Percentiles rank a stretch among this genome's conserved stretches.
These are phyloP conservation scores for Pythium periplocum DNA, from an alignment of 352 stramenopile species.

Conservation along the genomic window DNA sequence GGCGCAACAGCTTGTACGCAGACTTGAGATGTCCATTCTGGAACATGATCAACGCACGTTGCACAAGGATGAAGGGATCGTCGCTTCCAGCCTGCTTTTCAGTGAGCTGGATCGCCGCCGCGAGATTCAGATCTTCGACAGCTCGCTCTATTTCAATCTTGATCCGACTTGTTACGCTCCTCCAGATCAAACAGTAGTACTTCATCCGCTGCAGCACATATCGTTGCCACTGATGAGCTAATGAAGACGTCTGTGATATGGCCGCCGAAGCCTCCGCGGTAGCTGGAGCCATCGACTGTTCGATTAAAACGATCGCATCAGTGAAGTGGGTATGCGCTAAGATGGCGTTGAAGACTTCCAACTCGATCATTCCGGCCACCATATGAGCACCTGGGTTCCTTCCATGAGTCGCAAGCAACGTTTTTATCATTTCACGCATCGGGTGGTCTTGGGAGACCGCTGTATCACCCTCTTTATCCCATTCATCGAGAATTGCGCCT, in stretches of 20 bases:
- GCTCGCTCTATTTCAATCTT: conserved; percentile 46
- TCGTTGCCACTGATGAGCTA: conserved; percentile 29
- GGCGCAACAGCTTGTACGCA: conserved; percentile 38
- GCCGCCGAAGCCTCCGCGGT: not conserved
- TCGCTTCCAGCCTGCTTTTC: conserved; percentile 10
- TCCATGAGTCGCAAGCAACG: conserved; percentile 12
- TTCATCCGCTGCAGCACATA: conserved; percentile 31
- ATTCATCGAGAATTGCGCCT: conserved; percentile 26
- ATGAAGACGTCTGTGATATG: conserved; percentile 5
- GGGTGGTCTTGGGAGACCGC: conserved; percentile 10
- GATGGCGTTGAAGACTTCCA: conserved; percentile 39
- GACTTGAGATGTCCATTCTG: conserved; percentile 48
- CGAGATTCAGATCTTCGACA: conserved; percentile 50
- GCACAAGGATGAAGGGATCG: conserved; percentile 32
- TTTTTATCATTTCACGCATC: conserved; percentile 21
- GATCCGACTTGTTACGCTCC: conserved; percentile 33
- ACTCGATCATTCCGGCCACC: conserved; percentile 42
- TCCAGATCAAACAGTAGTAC: conserved; percentile 50
- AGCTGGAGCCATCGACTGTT: conserved; percentile 2
- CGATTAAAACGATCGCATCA: conserved; percentile 29
- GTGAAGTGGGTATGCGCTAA: conserved; percentile 34
- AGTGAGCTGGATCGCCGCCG: conserved; percentile 23
- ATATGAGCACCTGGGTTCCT: conserved; percentile 38
- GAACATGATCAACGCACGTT: conserved; percentile 46
- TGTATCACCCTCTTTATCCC: conserved; percentile 6